Evolutionary conservation across 2,329 filamentous ascomycete genomes (phyloP).

Genomic region (Ceratocystis eucalypticola): DNA sequence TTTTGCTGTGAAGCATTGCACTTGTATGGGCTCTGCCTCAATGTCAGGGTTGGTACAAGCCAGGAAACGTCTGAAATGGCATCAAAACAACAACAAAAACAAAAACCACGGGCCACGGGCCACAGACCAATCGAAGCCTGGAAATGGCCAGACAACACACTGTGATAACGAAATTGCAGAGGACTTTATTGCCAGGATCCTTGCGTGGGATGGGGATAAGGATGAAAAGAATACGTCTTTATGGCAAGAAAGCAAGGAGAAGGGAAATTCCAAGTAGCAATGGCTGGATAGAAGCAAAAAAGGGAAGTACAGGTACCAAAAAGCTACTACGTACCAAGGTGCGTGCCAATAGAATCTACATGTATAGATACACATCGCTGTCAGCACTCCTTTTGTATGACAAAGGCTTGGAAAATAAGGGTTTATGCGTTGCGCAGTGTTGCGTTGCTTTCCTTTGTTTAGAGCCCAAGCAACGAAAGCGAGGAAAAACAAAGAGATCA

Average conservation of each 20-base stretch:
- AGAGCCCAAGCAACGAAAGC: neutral
- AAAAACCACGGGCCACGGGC: neutral
- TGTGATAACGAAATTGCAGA: conserved; percentile 3
- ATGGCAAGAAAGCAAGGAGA: neutral
- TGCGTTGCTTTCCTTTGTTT: conserved; percentile 2
- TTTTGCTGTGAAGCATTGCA: neutral
- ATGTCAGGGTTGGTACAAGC: neutral
- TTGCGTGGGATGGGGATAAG: neutral
- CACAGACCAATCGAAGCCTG: neutral
- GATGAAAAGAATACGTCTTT: neutral
- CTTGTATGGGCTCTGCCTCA: neutral
- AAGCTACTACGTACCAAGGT: too few relatives aligned
- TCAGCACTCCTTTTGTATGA: neutral
- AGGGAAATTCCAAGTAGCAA: neutral
- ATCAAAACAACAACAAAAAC: conserved; percentile 7
- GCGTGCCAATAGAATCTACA: neutral
- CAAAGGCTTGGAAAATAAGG: neutral
- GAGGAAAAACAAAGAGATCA: neutral
- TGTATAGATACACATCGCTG: neutral
- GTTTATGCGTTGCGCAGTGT: neutral
- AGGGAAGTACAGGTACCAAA: too few relatives aligned
- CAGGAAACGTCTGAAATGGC: neutral
- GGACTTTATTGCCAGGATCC: neutral
- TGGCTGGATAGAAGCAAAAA: too few relatives aligned
- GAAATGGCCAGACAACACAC: neutral